phyloP scores from a whole-genome alignment of 208 protist genomes.

The Leishmania major region DNA sequence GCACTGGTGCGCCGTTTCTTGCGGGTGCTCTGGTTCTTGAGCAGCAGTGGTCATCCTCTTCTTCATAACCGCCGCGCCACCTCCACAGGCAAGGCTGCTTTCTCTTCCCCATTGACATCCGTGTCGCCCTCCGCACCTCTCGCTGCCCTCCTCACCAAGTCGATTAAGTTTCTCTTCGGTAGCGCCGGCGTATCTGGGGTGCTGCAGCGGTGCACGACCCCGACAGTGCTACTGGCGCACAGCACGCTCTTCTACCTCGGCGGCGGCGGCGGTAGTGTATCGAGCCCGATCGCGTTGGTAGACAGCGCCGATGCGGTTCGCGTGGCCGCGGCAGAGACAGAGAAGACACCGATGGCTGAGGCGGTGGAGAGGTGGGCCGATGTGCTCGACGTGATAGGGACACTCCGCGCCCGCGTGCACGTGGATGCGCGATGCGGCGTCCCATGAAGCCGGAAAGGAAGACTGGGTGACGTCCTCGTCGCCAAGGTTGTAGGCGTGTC shows the following conservation, averaged over 20 bases:
- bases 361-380: conserved; percentile 18
- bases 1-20: conserved; percentile 46
- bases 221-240: conserved; percentile 50
- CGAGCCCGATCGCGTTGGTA: not conserved
- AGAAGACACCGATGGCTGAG: conserved; percentile 3
- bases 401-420: not conserved
- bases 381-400: not conserved
- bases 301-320: not conserved
- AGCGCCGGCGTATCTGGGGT: conserved; percentile 38
- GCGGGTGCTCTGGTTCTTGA: conserved; percentile 49
- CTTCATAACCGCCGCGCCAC: not conserved
- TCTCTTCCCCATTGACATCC: not conserved
- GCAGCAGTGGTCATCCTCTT: conserved; percentile 44
- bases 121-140: not conserved
- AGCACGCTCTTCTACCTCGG: conserved; percentile 62
- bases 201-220: conserved; percentile 43
- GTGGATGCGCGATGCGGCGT: not conserved
- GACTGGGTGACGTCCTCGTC: not conserved
- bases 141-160: conserved; percentile 10
- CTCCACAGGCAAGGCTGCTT: not conserved
- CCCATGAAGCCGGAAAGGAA: not conserved
- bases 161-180: conserved; percentile 20
- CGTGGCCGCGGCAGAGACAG: not conserved
- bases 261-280: conserved; percentile 9
- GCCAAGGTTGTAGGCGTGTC: not conserved